Conservation (phyloP, 2,329 filamentous ascomycete genomes). For the Aureobasidium mangrovei region DNA sequence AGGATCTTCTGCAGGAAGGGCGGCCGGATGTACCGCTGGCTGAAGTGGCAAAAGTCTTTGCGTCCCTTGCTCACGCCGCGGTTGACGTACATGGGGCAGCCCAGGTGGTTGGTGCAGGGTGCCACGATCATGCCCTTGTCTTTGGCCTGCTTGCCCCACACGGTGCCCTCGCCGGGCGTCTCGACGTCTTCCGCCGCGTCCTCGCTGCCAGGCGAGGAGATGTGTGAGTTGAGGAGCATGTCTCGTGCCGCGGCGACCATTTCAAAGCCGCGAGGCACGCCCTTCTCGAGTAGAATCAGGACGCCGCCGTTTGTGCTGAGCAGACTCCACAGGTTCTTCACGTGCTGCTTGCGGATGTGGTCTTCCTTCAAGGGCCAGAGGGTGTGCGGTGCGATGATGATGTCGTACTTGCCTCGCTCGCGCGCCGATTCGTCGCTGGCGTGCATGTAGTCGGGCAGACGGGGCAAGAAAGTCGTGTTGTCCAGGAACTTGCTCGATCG, state of each 20-base stretch:
- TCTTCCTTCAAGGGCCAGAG: conserved; percentile 69
- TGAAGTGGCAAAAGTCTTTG: conserved; percentile 86
- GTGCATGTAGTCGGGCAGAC: conserved; percentile 78
- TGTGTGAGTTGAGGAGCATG: conserved; percentile 65
- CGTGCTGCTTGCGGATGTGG: conserved; percentile 64
- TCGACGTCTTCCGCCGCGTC: conserved; percentile 23
- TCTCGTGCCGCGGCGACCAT: conserved; percentile 77
- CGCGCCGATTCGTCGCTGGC: conserved; percentile 41
- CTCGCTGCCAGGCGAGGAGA: conserved; percentile 52
- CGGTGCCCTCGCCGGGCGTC: conserved; percentile 18
- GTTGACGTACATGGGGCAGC: conserved; percentile 76
- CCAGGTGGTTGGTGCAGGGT: conserved; percentile 75
- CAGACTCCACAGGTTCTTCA: conserved; percentile 85
- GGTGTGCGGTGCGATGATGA: conserved; percentile 82
- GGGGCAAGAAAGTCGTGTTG: conserved; percentile 84
- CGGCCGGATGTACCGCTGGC: conserved; percentile 79
- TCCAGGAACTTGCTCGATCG: conserved; percentile 69
- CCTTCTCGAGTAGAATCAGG: conserved; percentile 82
- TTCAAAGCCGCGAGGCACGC: conserved; percentile 84
- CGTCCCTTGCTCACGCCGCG: conserved; percentile 62
- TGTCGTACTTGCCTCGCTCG: conserved; percentile 58
- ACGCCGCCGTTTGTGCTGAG: conserved; percentile 78
- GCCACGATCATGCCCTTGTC: conserved; percentile 55
- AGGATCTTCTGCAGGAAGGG: conserved; percentile 71
- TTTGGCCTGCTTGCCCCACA: conserved; percentile 29